phyloP scores from a whole-genome alignment of 345 rosid species.

The Hypericum perforatum region DNA sequence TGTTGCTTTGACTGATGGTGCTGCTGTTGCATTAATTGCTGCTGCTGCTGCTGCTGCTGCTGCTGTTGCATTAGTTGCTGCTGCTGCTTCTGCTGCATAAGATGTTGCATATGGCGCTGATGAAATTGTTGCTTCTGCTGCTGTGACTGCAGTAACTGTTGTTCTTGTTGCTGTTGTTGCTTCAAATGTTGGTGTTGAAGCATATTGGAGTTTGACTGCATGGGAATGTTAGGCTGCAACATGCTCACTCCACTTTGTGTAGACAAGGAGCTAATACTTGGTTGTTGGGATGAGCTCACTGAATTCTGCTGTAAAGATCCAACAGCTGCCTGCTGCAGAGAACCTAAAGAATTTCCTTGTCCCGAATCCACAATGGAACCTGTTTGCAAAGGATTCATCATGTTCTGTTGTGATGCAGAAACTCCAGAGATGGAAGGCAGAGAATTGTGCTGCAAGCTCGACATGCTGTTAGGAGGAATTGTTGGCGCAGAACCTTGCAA shows the following conservation, averaged over 20 bases:
- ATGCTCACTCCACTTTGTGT: slow-evolving; percentile 53
- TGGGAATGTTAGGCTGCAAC: slow-evolving; percentile 48
- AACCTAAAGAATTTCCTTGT: slow-evolving; percentile 53
- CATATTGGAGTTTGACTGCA: slow-evolving; percentile 58
- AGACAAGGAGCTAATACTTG: slow-evolving; percentile 41
- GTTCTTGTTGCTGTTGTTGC: slow-evolving; percentile 46
- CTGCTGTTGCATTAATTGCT: slow-evolving; percentile 35
- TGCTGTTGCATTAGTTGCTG: slow-evolving; percentile 48
- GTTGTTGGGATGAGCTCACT: slow-evolving; percentile 46
- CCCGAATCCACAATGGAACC: slow-evolving; percentile 53
- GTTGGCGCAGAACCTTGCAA: slow-evolving; percentile 44
- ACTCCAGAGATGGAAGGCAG: slow-evolving; percentile 59
- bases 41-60: slow-evolving; percentile 39
- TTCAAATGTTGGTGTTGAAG: slow-evolving; percentile 72
- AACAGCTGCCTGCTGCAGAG: slow-evolving; percentile 53
- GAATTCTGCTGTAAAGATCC: slow-evolving; percentile 66
- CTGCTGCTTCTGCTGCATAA: slow-evolving; percentile 46
- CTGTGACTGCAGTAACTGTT: slow-evolving; percentile 44
- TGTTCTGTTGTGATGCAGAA: slow-evolving; percentile 51
- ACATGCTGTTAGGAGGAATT: slow-evolving; percentile 49
- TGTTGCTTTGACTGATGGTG: slow-evolving; percentile 71
- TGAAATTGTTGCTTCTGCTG: slow-evolving; percentile 40
- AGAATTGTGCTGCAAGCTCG: slow-evolving; percentile 60
- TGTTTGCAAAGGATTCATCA: slow-evolving; percentile 54
- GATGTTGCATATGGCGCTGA: slow-evolving; percentile 9